phyloP scores from a whole-genome alignment of 164 flowering plant species.

The Platanus orientalis region DNA sequence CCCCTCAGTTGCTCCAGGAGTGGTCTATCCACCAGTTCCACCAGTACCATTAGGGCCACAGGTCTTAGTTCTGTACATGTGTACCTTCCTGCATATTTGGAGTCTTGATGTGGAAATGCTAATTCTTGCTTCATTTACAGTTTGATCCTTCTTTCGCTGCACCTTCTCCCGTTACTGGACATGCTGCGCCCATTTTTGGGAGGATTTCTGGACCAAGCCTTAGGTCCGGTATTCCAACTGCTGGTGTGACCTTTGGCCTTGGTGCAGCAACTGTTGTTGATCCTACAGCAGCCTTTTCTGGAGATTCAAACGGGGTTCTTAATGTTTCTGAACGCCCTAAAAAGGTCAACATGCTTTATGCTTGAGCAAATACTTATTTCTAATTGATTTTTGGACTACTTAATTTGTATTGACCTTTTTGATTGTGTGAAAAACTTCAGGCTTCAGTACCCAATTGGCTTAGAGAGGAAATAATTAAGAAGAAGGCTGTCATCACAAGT shows the following conservation, averaged over 20 bases:
- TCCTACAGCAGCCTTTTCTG: constrained; percentile 54
- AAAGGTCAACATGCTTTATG: constrained; percentile 45
- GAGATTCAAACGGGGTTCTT: constrained; percentile 58
- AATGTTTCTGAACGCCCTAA: constrained; percentile 79
- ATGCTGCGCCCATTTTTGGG: constrained; percentile 54
- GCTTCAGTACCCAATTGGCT: constrained; percentile 97
- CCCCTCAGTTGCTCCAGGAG: constrained; percentile 42
- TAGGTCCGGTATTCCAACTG: constrained; percentile 46
- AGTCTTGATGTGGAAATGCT: constrained; percentile 9
- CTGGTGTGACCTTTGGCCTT: constrained; percentile 42
- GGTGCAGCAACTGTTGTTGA: constrained; percentile 50
- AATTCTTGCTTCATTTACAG: constrained; percentile 33
- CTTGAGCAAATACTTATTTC: too few relatives aligned
- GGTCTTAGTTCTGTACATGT: constrained; percentile 31
- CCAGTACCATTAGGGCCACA: constrained; percentile 51
- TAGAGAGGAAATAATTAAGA: constrained; percentile 91
- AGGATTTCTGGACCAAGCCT: constrained; percentile 55
- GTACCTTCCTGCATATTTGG: constrained; percentile 1
- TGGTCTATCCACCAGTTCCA: constrained; percentile 51
- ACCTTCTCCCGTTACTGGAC: constrained; percentile 52
- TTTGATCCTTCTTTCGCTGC: constrained; percentile 56
- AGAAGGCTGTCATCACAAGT: constrained; percentile 53
- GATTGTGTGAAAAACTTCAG: constrained; percentile 36
- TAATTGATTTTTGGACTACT: too few relatives aligned
- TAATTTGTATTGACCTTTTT: constrained; percentile 8